Evolutionary conservation across 805 yeast species (phyloP), one percentile per base, ranked within the genome.

Genomic region (Candida railenensis): DNA sequence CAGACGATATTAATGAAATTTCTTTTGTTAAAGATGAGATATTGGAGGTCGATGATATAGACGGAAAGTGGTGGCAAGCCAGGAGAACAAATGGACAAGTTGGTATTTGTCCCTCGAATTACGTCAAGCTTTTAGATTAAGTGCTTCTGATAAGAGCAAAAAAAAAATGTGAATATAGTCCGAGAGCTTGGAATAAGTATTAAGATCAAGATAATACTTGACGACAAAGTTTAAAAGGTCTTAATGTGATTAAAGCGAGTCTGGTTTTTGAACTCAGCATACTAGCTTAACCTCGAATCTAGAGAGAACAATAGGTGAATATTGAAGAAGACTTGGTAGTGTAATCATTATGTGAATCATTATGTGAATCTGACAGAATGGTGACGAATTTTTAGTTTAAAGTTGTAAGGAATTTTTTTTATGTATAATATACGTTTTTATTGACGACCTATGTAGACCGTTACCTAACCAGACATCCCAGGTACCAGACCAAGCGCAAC

Each of bases 51-150:
- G 89, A 89, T 55, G 97, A 92, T 60, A 89, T 89, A 47, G 87
- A 87, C 53, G 97, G 97, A 40, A 84, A 95, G 69, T 92, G 99
- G 99, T 92, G 98, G 98, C 96, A 90, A 69, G 97, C 96, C 36
- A 82, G 87, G 64, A 81, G 91, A 59, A 76, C 85, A 7, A 86
- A 82, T 55, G 99, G 99, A 30, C 94, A 90, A 63, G 87, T 89
- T 38, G 99, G 98, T 54, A 92, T 92, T 58, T 90, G 96, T 66
- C 98, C 99, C 43, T 85, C 96, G 57, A 94, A 92, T 66, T 92
- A 92, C 61, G 91, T 92, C 41, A 88, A 88, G 65, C 73, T 90
- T 50, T 69, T 85, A 47, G 82, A 77, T 19, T 15, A 11, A 25
- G 30, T 5, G 30, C 30, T 25, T 25, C 9, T 25, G 11, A 25